Evolutionary conservation across 805 yeast genomes (phyloP).

Genomic region (Saccharomyces kudriavzevii): DNA sequence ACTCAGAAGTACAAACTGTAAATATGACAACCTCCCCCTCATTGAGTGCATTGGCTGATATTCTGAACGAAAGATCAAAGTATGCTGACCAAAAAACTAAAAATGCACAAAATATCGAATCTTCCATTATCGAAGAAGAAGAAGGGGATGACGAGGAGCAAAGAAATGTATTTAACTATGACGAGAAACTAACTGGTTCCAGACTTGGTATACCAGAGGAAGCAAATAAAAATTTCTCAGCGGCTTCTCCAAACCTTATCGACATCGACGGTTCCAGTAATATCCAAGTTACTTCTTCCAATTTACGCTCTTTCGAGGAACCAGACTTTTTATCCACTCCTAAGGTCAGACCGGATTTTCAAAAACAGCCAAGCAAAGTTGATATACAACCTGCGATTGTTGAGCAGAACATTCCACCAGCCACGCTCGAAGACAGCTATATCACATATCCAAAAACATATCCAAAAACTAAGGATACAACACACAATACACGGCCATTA

Average conservation of each 20-base stretch:
- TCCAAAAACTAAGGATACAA: neutral
- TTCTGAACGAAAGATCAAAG: conserved; percentile 32
- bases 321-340: conserved; percentile 29
- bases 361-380: neutral
- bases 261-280: conserved; percentile 27
- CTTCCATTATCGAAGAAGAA: conserved; percentile 19
- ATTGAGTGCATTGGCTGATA: conserved; percentile 35
- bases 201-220: neutral
- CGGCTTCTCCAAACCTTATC: conserved; percentile 31
- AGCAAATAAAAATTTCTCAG: neutral
- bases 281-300: conserved; percentile 1
- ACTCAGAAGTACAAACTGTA: conserved; percentile 19
- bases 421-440: neutral
- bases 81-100: conserved; percentile 22
- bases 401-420: neutral
- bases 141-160: conserved; percentile 12
- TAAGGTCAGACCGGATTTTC: conserved; percentile 4
- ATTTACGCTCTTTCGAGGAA: conserved; percentile 12
- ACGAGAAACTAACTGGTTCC: neutral
- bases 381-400: neutral
- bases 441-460: too few relatives aligned
- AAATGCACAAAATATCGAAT: conserved; percentile 8
- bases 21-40: conserved; percentile 39
- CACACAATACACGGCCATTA: neutral
- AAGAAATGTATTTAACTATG: neutral